phyloP scores from a whole-genome alignment of 192 early-diverging fungal genomes.

The Coemansia sp. region DNA sequence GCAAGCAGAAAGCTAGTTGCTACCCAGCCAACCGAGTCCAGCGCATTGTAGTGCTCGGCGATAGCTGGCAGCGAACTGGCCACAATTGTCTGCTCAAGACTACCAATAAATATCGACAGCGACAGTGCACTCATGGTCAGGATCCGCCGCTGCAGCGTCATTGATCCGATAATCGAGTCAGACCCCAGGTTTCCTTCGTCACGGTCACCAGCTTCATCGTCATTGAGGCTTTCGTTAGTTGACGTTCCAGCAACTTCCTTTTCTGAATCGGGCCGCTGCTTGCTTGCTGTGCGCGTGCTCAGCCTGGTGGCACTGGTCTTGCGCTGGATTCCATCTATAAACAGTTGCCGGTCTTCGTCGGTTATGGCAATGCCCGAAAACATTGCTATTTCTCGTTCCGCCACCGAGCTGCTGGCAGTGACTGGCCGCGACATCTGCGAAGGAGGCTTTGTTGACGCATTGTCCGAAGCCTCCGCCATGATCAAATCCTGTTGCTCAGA shows the following conservation, averaged over 20 bases:
- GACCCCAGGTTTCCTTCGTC: slow-evolving; percentile 18
- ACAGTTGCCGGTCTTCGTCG: too few species aligned
- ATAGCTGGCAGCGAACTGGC: slow-evolving; percentile 62
- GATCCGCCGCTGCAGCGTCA: slow-evolving; percentile 17
- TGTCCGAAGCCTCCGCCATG: not conserved
- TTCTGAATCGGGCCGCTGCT: not conserved
- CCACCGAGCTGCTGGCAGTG: too few species aligned
- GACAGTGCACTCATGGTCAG: slow-evolving; percentile 41
- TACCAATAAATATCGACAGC: slow-evolving; percentile 60
- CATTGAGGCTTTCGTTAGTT: not conserved
- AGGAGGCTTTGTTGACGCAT: not conserved
- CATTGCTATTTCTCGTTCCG: too few species aligned
- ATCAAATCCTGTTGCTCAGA: not conserved
- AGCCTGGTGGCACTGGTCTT: not conserved
- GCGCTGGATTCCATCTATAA: not conserved
- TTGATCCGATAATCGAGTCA: slow-evolving; percentile 18
- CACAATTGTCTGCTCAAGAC: slow-evolving; percentile 68
- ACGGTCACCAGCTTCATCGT: slow-evolving; percentile 11
- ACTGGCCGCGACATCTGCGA: too few species aligned
- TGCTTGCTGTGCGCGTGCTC: not conserved
- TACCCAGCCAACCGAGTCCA: slow-evolving; percentile 71
- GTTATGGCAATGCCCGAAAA: not conserved
- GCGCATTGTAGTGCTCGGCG: slow-evolving; percentile 59
- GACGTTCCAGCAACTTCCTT: not conserved
- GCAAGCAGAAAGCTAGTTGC: slow-evolving; percentile 67